Evolutionary conservation across 306 rosid species (phyloP), one percentile per base, ranked within the genome.

Genomic region (Senna tora): DNA sequence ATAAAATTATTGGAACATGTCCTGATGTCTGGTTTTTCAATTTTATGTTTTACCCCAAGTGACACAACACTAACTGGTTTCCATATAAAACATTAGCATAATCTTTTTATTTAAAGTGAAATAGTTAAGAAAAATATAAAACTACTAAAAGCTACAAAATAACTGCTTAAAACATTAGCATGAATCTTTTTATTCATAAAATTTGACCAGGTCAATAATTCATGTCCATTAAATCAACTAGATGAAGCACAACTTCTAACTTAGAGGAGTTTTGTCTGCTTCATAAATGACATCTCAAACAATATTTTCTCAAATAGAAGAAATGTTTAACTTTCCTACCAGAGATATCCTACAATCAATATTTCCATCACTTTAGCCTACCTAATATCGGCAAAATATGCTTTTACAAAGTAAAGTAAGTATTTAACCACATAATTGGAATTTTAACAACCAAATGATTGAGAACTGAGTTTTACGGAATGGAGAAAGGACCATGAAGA

Each of bases 391-490:
- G 36, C 38, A 46, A 36, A 64, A 13, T 43, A 17, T 67, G 32
- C 49, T 68, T 52, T 36, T 12, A 36, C 30, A 25, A 69, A 75
- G 65, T 59, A 36, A 30, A 47, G 47, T 19, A 58, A n/a, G n/a
- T n/a, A n/a, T n/a, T n/a, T n/a, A n/a, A 56, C 71, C 20, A 17
- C 45, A 57, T 20, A 66, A 34, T 59, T 15, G n/a, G 52, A 53
- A 46, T 28, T 56, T 21, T 11, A 30, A 55, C 33, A 28, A 54
- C 34, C 61, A 61, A 28, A 49, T 6, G 30, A n/a, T 0, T 5
- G 45, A 39, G 62, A 63, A 71, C 36, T 9, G 32, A 49, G 16
- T 47, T 77, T 55, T 34, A 67, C n/a, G 17, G 49, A 55, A 46
- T 32, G 55, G 38, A 65, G 66, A 55, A 60, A 28, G 42, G 16